Evolutionary conservation across 441 rosid genomes (phyloP).

Genomic region (Adansonia grandidieri): DNA sequence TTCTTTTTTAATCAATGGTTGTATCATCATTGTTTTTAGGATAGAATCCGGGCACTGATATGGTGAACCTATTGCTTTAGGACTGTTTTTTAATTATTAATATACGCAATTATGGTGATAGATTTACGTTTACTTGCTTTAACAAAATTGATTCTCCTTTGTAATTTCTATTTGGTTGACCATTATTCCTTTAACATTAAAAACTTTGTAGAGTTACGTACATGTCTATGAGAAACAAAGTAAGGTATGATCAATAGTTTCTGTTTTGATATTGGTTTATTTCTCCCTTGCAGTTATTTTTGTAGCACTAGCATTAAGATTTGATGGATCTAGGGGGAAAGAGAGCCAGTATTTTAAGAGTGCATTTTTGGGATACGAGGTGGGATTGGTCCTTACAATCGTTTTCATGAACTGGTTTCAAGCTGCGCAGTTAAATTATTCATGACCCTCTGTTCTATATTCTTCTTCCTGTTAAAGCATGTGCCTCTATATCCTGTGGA

Average conservation of each 20-base stretch:
- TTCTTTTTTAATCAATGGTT: background rate
- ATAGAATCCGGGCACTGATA: too few relatives aligned
- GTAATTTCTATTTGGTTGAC: too few relatives aligned
- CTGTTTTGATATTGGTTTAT: background rate
- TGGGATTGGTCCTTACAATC: constrained; percentile 85
- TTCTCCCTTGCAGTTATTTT: constrained; percentile 67
- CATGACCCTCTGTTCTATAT: background rate
- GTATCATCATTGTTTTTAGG: background rate
- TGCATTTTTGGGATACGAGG: constrained; percentile 81
- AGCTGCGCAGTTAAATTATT: constrained; percentile 80
- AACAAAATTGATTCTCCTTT: too few relatives aligned
- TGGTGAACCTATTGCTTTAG: background rate
- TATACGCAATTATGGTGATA: background rate
- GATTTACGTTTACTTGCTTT: too few relatives aligned
- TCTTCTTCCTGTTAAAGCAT: background rate
- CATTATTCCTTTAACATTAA: too few relatives aligned
- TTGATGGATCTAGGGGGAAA: constrained; percentile 90
- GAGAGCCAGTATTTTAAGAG: constrained; percentile 88
- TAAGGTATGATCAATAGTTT: background rate
- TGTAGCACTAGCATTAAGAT: constrained; percentile 90
- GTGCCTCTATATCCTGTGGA: background rate
- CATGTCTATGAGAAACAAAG: too few relatives aligned
- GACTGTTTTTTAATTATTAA: constrained; percentile 2
- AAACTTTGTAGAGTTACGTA: too few relatives aligned
- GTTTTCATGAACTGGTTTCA: constrained; percentile 99